These are phyloP conservation scores for Salix udensis DNA, from an alignment of 345 rosid genomes.

Conservation along the genomic window DNA sequence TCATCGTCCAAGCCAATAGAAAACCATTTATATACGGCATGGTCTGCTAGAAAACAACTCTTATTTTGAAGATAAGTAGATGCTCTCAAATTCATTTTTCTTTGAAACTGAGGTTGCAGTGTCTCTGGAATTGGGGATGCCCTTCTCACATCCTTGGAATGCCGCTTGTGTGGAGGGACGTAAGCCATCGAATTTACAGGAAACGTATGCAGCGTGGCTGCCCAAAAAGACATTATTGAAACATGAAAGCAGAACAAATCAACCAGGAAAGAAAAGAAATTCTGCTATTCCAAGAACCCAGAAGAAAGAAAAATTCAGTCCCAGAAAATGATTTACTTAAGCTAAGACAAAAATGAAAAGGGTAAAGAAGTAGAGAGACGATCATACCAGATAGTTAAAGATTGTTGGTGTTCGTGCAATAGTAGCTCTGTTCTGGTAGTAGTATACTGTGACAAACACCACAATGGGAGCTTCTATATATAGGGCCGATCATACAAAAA, in stretches of 20 bases:
- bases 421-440: too few relatives aligned
- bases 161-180: conserved; percentile 39
- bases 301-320: neutral
- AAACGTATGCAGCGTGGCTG: neutral
- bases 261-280: neutral
- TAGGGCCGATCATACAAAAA: too few relatives aligned
- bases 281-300: neutral
- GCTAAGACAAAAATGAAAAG: too few relatives aligned
- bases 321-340: too few relatives aligned
- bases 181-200: too few relatives aligned
- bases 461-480: too few relatives aligned
- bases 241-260: neutral
- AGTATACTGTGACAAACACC: too few relatives aligned
- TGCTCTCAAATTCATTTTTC: conserved; percentile 22
- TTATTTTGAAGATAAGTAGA: conserved; percentile 1
- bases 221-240: neutral
- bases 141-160: conserved; percentile 24
- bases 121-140: conserved; percentile 35
- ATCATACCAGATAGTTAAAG: too few relatives aligned
- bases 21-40: conserved; percentile 43
- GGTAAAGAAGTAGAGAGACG: too few relatives aligned
- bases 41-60: conserved; percentile 27
- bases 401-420: too few relatives aligned
- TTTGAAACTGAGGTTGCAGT: conserved; percentile 29
- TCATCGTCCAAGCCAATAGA: conserved; percentile 41